Conservation (phyloP, 169 alveolate species). For the Cryptosporidium meleagridis region DNA sequence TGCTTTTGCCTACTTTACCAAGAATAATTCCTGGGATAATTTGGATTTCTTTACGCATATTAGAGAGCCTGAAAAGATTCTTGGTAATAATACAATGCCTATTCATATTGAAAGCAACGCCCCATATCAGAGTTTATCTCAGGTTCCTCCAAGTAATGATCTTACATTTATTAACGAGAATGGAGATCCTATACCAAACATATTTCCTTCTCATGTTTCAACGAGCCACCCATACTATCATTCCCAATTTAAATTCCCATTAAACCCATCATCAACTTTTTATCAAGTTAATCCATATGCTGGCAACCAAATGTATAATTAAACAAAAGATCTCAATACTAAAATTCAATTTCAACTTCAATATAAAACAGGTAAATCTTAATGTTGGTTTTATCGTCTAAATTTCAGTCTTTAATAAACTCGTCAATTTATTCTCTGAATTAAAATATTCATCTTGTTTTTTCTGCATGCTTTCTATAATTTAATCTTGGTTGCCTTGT, state of each 20-base stretch:
- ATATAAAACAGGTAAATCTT: background rate
- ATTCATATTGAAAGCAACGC: conserved; percentile 33
- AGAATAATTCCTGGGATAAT: conserved; percentile 57
- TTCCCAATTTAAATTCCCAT: background rate
- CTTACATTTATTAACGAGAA: background rate
- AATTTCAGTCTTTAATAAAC: background rate
- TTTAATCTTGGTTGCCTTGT: background rate
- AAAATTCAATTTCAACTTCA: background rate
- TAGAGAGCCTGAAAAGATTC: conserved; percentile 34
- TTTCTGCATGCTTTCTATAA: background rate
- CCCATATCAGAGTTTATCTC: conserved; percentile 61
- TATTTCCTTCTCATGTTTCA: conserved; percentile 22
- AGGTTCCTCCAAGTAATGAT: conserved; percentile 10
- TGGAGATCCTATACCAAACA: conserved; percentile 11
- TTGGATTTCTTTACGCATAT: conserved; percentile 53
- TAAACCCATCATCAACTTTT: conserved; percentile 15
- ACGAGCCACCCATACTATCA: background rate
- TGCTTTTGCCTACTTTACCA: conserved; percentile 42
- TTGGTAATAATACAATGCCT: conserved; percentile 1
- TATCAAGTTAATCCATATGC: conserved; percentile 58
- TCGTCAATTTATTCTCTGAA: background rate
- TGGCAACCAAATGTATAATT: background rate
- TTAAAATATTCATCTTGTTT: background rate
- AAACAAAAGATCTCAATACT: background rate
- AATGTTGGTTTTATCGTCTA: background rate